Base-by-base conservation (phyloP, 2,329 filamentous ascomycete genomes). In the Ophiostoma quercus region DNA sequence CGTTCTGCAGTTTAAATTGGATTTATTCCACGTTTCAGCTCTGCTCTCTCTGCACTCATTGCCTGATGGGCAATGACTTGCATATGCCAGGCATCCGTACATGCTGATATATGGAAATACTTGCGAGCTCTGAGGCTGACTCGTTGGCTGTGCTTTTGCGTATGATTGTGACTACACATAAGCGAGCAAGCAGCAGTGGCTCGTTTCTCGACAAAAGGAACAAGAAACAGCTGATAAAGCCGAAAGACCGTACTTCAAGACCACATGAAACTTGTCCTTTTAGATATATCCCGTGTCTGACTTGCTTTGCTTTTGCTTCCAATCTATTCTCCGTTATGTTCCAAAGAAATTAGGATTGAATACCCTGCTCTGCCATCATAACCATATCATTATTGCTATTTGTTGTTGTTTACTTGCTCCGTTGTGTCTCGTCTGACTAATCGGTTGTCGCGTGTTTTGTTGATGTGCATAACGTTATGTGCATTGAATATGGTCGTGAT, bases 71-170 rank as follows among this genome's bases (percentile, higher is more conserved):
- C 43, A 60, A 60, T 29, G 54, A 14, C 22, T 29, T 60, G 54
- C 54, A 60, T 60, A 16, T 22, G 54, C 54, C 54, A 60, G 54
- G 54, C 54, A 60, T 29, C 22, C 54, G 25, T 29, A 60, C 54
- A 60, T 60, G 12, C 25, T 9, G 5, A 29, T 60, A n/a, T 25
- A 60, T 25, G 1, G 8, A 11, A 25, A 11, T 11, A 57, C 51
- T 1, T 1, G 39, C 8, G 39, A 11, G 12, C 39, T 41, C 39
- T 3, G 39, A 11, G 12, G 4, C 8, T 34, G 32, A 34, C 32
- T 34, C 6, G 32, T n/a, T 6, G 34, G 34, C 8, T 34, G 8
- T 34, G 34, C 34, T 34, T 34, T 1, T 29, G 25, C 25, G 25
- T 29, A 34, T 34, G 32, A 6, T 34, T 34, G 34, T 34, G 8